Conservation (phyloP, 1,284 basidiomycete species). For the Cutaneotrichosporon sp. region DNA sequence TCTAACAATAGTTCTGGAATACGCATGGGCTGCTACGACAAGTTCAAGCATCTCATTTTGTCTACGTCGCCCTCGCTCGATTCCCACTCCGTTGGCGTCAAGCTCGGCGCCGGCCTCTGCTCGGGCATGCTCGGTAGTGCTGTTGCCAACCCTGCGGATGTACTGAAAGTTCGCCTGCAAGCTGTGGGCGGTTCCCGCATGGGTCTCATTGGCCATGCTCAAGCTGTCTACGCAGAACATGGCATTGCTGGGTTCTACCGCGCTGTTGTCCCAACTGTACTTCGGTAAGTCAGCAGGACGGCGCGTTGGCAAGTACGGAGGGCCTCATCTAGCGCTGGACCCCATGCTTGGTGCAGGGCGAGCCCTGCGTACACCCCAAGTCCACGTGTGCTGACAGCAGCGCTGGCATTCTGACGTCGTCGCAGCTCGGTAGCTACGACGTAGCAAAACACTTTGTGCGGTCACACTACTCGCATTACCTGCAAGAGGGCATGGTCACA, state of each 20-base stretch:
- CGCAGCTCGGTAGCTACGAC: slow-evolving; percentile 20
- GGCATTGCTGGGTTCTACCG: slow-evolving; percentile 16
- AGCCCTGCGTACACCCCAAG: too few species aligned
- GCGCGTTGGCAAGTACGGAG: too few species aligned
- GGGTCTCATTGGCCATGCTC: slow-evolving; percentile 6
- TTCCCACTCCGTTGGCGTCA: slow-evolving; percentile 14
- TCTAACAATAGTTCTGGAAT: slow-evolving; percentile 16
- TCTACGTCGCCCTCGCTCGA: slow-evolving; percentile 6
- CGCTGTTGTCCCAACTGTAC: slow-evolving; percentile 11
- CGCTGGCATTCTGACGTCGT: slow-evolving; percentile 18
- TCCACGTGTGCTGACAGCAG: slow-evolving; percentile 1
- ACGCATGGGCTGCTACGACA: slow-evolving; percentile 21
- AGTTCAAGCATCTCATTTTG: slow-evolving; percentile 13
- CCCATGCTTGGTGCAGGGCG: too few species aligned
- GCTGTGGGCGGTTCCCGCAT: slow-evolving; percentile 11
- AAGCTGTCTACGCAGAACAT: slow-evolving; percentile 6
- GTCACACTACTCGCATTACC: slow-evolving; percentile 12
- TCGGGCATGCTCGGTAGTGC: slow-evolving; percentile 15
- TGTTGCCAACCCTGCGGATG: slow-evolving; percentile 20
- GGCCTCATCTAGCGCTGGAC: too few species aligned
- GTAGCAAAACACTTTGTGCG: slow-evolving; percentile 19
- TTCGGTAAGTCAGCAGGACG: slow-evolving; percentile 10
- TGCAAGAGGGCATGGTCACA: slow-evolving; percentile 17
- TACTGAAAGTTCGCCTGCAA: slow-evolving; percentile 20
- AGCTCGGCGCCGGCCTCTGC: slow-evolving; percentile 16